phyloP scores from a whole-genome alignment of 2,329 filamentous ascomycete genomes.

The Metarhizium robertsii region DNA sequence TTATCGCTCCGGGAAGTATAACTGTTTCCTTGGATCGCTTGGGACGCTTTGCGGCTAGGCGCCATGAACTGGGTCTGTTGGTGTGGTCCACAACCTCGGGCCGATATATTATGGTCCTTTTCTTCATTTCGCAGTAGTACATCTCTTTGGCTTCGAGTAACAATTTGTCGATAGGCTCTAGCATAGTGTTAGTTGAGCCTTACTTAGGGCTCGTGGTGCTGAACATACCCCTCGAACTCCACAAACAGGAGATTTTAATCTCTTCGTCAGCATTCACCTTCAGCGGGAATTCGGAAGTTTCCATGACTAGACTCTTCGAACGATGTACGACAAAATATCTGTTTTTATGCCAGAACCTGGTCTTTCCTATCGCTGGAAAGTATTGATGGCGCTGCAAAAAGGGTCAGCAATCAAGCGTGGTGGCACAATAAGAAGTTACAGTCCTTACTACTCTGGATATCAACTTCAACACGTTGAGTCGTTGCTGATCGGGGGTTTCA shows the following conservation, averaged over 20 bases:
- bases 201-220: background rate
- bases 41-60: slow-evolving; percentile 51
- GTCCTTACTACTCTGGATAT: slow-evolving; percentile 18
- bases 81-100: slow-evolving; percentile 37
- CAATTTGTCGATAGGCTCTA: slow-evolving; percentile 45
- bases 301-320: slow-evolving; percentile 32
- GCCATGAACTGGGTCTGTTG: slow-evolving; percentile 40
- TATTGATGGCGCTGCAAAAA: slow-evolving; percentile 36
- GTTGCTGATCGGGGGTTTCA: slow-evolving; percentile 26
- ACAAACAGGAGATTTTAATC: slow-evolving; percentile 45
- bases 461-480: slow-evolving; percentile 51
- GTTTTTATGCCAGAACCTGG: slow-evolving; percentile 44
- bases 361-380: slow-evolving; percentile 42
- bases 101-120: slow-evolving; percentile 50
- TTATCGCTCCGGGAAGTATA: slow-evolving; percentile 59
- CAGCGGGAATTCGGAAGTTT: slow-evolving; percentile 23
- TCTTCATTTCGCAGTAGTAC: slow-evolving; percentile 42
- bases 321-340: slow-evolving; percentile 40
- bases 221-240: slow-evolving; percentile 27
- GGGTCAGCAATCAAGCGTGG: background rate
- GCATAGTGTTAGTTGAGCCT: background rate
- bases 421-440: background rate
- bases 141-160: slow-evolving; percentile 42
- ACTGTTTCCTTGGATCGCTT: slow-evolving; percentile 67
- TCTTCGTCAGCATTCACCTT: slow-evolving; percentile 41